A percentile compares a stretch with the other conserved stretches of the same genome.
Conservation (phyloP, 2,329 filamentous ascomycete genomes). For the Rhynchosporium secalis region DNA sequence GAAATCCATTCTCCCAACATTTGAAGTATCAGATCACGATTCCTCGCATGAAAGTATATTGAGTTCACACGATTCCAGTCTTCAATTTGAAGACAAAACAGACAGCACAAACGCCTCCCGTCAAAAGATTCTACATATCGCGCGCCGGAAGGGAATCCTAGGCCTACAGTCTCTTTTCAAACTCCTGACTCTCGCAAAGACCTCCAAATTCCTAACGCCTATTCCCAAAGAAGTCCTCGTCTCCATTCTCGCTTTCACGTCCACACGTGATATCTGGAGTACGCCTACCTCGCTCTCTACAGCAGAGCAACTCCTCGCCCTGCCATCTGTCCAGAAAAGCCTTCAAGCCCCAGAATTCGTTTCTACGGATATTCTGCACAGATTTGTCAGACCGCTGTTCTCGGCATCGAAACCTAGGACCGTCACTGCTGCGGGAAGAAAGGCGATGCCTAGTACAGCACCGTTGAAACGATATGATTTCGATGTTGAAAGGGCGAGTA, state of each 20-base stretch:
- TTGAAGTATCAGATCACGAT: conserved; percentile 28
- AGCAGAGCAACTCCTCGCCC: conserved; percentile 41
- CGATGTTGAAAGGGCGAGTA: conserved; percentile 46
- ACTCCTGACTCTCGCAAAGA: not conserved
- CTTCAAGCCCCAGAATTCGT: conserved; percentile 44
- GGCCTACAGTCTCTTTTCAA: conserved; percentile 26
- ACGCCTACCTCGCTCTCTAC: conserved; percentile 37
- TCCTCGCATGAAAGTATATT: conserved; percentile 29
- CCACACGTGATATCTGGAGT: conserved; percentile 43
- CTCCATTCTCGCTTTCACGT: conserved; percentile 41
- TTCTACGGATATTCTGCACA: conserved; percentile 57
- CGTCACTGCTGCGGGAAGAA: conserved; percentile 59
- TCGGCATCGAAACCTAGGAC: conserved; percentile 52
- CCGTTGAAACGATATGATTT: conserved; percentile 42
- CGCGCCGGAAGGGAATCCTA: conserved; percentile 24
- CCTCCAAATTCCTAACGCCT: not conserved
- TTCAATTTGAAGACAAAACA: conserved; percentile 11
- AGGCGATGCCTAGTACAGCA: conserved; percentile 48
- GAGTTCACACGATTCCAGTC: not conserved
- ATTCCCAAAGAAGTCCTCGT: conserved; percentile 30
- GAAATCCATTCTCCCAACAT: conserved; percentile 31
- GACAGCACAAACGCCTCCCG: conserved; percentile 12
- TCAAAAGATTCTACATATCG: conserved; percentile 17
- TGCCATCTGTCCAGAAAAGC: conserved; percentile 21
- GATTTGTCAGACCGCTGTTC: conserved; percentile 69